Conservation (phyloP, 129 eudicot species). For the Centella asiatica region DNA sequence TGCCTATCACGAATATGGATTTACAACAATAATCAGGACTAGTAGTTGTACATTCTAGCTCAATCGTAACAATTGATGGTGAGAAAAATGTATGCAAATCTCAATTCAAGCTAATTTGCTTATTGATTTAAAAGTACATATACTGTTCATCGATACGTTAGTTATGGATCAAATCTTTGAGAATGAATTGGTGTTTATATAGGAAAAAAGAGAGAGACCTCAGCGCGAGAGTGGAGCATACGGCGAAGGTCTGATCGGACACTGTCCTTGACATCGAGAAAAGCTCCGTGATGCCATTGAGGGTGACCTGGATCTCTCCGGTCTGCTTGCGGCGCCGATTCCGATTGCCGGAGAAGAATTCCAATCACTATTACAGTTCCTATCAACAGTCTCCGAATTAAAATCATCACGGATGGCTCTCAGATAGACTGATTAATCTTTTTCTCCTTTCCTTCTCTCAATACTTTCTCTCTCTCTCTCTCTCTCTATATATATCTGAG, state of each 20-base stretch:
- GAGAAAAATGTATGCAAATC: neutral
- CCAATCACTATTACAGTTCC: neutral
- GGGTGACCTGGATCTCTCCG: conserved; percentile 96
- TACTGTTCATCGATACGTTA: too few relatives aligned
- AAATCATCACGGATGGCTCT: conserved; percentile 15
- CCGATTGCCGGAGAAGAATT: conserved; percentile 6
- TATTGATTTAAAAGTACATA: too few relatives aligned
- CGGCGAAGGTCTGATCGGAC: conserved; percentile 82
- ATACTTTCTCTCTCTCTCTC: too few relatives aligned
- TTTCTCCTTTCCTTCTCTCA: too few relatives aligned
- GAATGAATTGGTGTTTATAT: too few relatives aligned
- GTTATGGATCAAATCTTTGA: too few relatives aligned
- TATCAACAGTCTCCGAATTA: conserved; percentile 9
- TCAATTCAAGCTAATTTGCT: neutral
- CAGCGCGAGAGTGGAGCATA: conserved; percentile 93
- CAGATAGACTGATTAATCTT: too few relatives aligned
- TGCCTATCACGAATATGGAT: neutral
- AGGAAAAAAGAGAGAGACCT: conserved; percentile 29
- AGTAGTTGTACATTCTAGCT: neutral
- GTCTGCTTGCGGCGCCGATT: conserved; percentile 53
- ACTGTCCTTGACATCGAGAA: conserved; percentile 72
- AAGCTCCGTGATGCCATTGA: conserved; percentile 99
- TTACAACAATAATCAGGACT: neutral
- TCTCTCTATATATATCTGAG: too few relatives aligned
- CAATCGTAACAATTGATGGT: neutral